Conservation (phyloP, 2,329 filamentous ascomycete species). For the Monosporascus sp. region DNA sequence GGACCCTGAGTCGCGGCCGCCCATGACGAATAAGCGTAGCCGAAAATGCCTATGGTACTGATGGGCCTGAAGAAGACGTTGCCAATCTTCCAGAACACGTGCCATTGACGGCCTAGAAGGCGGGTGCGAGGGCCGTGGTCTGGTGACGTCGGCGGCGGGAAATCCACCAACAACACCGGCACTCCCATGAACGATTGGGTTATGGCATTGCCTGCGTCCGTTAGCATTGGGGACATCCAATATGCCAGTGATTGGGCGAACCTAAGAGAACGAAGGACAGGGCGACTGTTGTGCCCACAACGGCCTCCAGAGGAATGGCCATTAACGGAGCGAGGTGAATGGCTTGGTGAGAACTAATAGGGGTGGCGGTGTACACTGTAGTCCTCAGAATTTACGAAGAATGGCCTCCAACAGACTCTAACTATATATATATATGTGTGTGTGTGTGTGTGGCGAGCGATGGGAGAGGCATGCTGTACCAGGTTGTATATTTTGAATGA, state of each 20-base stretch:
- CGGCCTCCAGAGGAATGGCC: constrained; percentile 21
- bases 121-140: constrained; percentile 36
- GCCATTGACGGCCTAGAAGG: constrained; percentile 44
- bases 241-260: constrained; percentile 16
- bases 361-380: too few relatives aligned
- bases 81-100: constrained; percentile 44
- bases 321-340: neutral
- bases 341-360: too few relatives aligned
- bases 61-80: constrained; percentile 49
- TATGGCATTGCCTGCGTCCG: constrained; percentile 40
- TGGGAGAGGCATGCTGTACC: too few relatives aligned
- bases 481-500: too few relatives aligned
- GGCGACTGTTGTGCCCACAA: constrained; percentile 40
- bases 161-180: constrained; percentile 41
- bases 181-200: constrained; percentile 49
- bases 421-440: too few relatives aligned
- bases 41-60: constrained; percentile 40
- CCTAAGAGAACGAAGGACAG: constrained; percentile 45
- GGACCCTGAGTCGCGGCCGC: constrained; percentile 15
- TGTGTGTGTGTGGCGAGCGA: too few relatives aligned
- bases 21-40: constrained; percentile 40
- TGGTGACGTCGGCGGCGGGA: constrained; percentile 34
- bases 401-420: too few relatives aligned
- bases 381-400: too few relatives aligned
- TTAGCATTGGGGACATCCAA: neutral